Percentiles rank a stretch among this genome's conserved stretches.
Conservation (phyloP, 75 land plant genomes). For the Picea sitchensis region DNA sequence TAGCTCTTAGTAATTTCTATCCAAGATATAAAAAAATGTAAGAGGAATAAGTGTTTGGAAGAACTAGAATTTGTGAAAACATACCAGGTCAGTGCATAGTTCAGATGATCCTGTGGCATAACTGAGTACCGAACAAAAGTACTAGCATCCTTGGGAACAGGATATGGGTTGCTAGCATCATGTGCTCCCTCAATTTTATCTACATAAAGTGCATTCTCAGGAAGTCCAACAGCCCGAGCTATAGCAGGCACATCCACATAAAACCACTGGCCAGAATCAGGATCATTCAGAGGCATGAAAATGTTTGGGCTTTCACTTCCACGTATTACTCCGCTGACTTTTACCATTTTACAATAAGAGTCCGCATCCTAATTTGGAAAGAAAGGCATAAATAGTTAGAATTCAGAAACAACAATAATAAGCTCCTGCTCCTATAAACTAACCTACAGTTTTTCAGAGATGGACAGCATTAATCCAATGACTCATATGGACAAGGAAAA, state of each 20-base stretch:
- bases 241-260: conserved; percentile 88
- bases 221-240: conserved; percentile 60
- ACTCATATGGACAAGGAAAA: neutral
- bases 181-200: conserved; percentile 64
- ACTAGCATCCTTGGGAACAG: conserved; percentile 79
- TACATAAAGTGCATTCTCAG: conserved; percentile 68
- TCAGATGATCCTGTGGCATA: conserved; percentile 94
- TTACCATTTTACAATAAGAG: conserved; percentile 20
- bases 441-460: neutral
- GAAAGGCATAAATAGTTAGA: neutral
- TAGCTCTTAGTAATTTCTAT: too few relatives aligned
- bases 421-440: neutral
- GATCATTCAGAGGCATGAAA: conserved; percentile 90
- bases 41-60: too few relatives aligned
- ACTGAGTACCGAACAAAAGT: conserved; percentile 70
- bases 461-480: neutral
- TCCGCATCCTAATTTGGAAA: conserved; percentile 24
- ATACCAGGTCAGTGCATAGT: conserved; percentile 91
- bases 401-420: conserved; percentile 1
- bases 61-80: neutral
- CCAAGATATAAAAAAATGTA: too few relatives aligned
- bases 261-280: conserved; percentile 82
- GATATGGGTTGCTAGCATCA: conserved; percentile 64
- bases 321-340: conserved; percentile 81
- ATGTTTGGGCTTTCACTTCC: conserved; percentile 88